Evolutionary conservation across 768 basidiomycete genomes (phyloP), one percentile per base, ranked within the genome.

Genomic region (Serendipita sp.): DNA sequence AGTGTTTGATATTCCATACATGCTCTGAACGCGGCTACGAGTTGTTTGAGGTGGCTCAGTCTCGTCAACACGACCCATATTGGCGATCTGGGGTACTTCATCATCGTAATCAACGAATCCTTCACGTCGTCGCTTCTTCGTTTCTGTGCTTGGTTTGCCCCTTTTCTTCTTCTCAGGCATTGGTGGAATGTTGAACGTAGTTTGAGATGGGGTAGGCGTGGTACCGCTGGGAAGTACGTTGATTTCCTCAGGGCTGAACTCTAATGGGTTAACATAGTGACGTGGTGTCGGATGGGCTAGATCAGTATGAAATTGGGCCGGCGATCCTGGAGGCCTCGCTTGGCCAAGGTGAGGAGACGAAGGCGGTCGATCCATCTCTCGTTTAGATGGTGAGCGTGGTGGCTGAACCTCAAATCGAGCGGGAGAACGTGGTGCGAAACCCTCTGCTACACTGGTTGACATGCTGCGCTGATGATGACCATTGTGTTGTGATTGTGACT

Each of bases 31-130:
- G 16, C 56, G 28, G 34, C 56, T 60, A 34, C 28, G 56, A n/a
- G 56, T 60, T 37, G 56, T 60, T 38, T 30, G 28, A 11, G 56
- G 56, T 10, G 56, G 56, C 10, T 60, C 56, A n/a, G 28, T 32
- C 8, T 60, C 56, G 24, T 60, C 16, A n/a, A 60, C 56, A 35
- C 35, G 35, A 10, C 56, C 56, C 56, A 60, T 60, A n/a, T 24
- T 30, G 18, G 37, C n/a, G 56, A 34, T 38, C 35, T 60, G 30
- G 8, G 56, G 56, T 1, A 60, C 37, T 38, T 60, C 56, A 30
- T 60, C 56, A 18, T 60, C 56, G 18, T 60, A 60, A 18, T 60
- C 56, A 4, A 60, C 56, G 34, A 34, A 60, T 8, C 56, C 56
- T n/a, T 60, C 30, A 28, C 56, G 28, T 30, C 56, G 4, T 38